These are phyloP conservation scores for Scedosporium minutisporum DNA, from an alignment of 2,329 filamentous ascomycete species.

Conservation along the genomic window DNA sequence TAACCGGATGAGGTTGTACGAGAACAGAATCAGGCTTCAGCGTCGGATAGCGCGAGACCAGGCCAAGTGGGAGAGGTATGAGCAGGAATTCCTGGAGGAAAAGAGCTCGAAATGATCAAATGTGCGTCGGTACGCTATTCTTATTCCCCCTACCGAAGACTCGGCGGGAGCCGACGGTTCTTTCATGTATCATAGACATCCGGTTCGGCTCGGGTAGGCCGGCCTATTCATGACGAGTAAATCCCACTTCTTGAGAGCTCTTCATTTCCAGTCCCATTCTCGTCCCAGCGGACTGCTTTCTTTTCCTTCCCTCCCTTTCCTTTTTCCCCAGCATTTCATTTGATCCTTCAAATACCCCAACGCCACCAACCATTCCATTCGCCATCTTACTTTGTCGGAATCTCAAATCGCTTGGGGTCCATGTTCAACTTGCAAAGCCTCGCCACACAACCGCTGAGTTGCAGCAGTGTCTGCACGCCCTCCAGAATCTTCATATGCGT, in stretches of 20 bases:
- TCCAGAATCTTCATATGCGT: constrained; percentile 99
- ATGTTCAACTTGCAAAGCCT: constrained; percentile 93
- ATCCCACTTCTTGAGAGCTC: neutral
- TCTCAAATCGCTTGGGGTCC: constrained; percentile 72
- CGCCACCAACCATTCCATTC: neutral
- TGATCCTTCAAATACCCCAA: neutral
- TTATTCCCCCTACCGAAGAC: neutral
- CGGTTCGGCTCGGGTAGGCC: neutral
- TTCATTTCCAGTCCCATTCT: neutral
- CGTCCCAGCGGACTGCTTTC: neutral
- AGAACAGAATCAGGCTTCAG: constrained; percentile 54
- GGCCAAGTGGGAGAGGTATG: constrained; percentile 59
- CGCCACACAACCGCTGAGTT: constrained; percentile 85
- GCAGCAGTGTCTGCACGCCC: constrained; percentile 87
- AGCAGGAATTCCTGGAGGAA: constrained; percentile 46
- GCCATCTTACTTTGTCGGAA: constrained; percentile 22
- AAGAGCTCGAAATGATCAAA: constrained; percentile 17
- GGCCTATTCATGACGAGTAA: neutral
- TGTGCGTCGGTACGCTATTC: neutral
- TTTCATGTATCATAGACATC: neutral
- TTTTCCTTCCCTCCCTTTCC: neutral
- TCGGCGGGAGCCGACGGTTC: neutral
- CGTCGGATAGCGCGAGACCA: constrained; percentile 54
- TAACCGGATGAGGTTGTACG: constrained; percentile 54
- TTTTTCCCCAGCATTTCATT: neutral